Conservation (phyloP, 2,329 filamentous ascomycete genomes). For the Penicillium sp. region DNA sequence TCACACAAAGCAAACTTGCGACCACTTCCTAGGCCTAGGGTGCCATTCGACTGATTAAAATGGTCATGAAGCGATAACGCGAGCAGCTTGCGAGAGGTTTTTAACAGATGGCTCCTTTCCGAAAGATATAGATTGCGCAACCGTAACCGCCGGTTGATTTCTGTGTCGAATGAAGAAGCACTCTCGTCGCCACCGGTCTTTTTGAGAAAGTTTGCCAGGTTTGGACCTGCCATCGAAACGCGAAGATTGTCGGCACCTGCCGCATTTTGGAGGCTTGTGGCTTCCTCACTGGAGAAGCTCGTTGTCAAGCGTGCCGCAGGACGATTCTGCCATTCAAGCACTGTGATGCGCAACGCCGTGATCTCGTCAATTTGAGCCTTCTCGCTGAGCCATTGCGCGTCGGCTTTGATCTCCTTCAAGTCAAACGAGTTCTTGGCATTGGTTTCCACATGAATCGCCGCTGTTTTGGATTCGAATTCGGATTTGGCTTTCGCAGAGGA, state of each 20-base stretch:
- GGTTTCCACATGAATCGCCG: conserved; percentile 78
- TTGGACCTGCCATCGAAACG: conserved; percentile 52
- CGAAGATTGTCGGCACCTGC: conserved; percentile 63
- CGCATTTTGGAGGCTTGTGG: conserved; percentile 70
- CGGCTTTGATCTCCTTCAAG: conserved; percentile 75
- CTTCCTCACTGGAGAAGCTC: conserved; percentile 73
- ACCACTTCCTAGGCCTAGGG: conserved; percentile 9
- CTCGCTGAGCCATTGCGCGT: conserved; percentile 81
- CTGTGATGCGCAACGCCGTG: conserved; percentile 72
- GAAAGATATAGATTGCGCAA: conserved; percentile 68
- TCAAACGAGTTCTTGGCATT: conserved; percentile 65
- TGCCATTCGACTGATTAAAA: conserved; percentile 13
- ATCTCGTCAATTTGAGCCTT: conserved; percentile 75
- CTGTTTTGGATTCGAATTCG: conserved; percentile 78
- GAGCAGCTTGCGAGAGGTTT: conserved; percentile 55
- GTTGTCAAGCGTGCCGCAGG: conserved; percentile 68
- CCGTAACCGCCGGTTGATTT: conserved; percentile 62
- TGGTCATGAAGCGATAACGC: conserved; percentile 31
- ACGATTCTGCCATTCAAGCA: conserved; percentile 80
- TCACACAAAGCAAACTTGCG: conserved; percentile 24
- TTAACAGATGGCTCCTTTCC: conserved; percentile 67
- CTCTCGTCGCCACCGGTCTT: conserved; percentile 28
- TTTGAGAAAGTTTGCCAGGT: conserved; percentile 36
- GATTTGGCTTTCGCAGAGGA: conserved; percentile 63
- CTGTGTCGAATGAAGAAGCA: conserved; percentile 56